Evolutionary conservation across 2,329 filamentous ascomycete genomes (phyloP).

Genomic region (Colletotrichum chlorophyti): DNA sequence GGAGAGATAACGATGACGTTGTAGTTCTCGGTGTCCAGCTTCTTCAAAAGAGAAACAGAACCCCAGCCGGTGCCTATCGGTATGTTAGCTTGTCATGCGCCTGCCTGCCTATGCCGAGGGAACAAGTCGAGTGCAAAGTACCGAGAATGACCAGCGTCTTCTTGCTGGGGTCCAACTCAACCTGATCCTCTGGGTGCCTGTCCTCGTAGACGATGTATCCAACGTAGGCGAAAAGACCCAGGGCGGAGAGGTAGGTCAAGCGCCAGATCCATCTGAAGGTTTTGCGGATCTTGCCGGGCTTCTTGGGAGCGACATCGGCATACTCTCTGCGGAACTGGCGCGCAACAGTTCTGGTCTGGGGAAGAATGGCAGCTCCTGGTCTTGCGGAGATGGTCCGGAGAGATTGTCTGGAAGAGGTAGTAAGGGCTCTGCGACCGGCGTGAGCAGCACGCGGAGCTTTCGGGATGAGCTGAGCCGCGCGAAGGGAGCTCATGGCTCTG

Average conservation of each 20-base stretch:
- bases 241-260: constrained; percentile 75
- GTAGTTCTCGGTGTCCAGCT: constrained; percentile 98
- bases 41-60: constrained; percentile 95
- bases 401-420: constrained; percentile 37
- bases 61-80: constrained; percentile 88
- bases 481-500: constrained; percentile 47
- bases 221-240: constrained; percentile 74
- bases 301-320: constrained; percentile 58
- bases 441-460: constrained; percentile 34
- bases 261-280: constrained; percentile 85
- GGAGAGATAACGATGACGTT: constrained; percentile 98
- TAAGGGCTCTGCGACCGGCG: constrained; percentile 40
- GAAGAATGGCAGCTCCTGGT: constrained; percentile 9
- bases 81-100: constrained; percentile 23
- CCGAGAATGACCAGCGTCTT: constrained; percentile 97
- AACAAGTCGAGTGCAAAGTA: constrained; percentile 48
- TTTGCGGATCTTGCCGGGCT: constrained; percentile 66
- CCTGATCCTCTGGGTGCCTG: constrained; percentile 82
- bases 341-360: constrained; percentile 35
- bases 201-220: constrained; percentile 84
- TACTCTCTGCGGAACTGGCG: constrained; percentile 53
- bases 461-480: constrained; percentile 34
- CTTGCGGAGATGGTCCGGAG: constrained; percentile 21
- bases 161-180: constrained; percentile 82
- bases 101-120: neutral